Percentiles rank a stretch among this genome's conserved stretches.
phyloP scores from a whole-genome alignment of 129 eudicot genomes.

The Sambucus nigra region DNA sequence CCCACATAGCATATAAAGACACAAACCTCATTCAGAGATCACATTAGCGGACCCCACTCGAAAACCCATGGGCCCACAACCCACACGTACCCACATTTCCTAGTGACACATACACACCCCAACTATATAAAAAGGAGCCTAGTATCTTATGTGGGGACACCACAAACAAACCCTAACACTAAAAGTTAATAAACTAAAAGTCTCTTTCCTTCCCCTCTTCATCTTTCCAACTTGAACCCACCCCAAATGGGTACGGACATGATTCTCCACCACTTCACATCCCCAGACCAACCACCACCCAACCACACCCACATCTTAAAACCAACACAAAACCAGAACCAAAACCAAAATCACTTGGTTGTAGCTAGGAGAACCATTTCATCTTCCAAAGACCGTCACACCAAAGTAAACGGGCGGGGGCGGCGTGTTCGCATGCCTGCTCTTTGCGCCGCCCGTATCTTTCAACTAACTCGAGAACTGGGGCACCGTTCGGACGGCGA shows the following conservation, averaged over 20 bases:
- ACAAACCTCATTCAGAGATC: too few species aligned
- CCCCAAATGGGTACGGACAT: not conserved
- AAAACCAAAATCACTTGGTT: too few species aligned
- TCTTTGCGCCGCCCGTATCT: slow-evolving; percentile 39
- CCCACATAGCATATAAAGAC: too few species aligned
- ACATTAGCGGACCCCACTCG: too few species aligned
- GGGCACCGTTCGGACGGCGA: slow-evolving; percentile 39
- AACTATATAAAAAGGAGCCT: too few species aligned
- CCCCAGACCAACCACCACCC: not conserved
- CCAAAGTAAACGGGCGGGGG: slow-evolving; percentile 38
- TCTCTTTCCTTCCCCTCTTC: not conserved
- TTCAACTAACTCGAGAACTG: slow-evolving; percentile 38
- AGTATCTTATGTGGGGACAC: not conserved
- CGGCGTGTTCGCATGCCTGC: slow-evolving; percentile 41
- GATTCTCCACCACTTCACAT: not conserved
- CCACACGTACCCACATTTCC: not conserved
- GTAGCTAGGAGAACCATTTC: not conserved
- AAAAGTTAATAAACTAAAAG: too few species aligned
- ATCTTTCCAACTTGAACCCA: too few species aligned
- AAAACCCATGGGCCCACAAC: not conserved
- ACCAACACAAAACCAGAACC: not conserved
- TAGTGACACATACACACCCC: not conserved
- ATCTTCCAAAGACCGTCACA: slow-evolving; percentile 31
- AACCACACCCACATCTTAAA: not conserved
- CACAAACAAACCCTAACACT: not conserved